These are phyloP conservation scores for Xylaria sp. DNA, from an alignment of 2,329 filamentous ascomycete species.

Conservation along the genomic window DNA sequence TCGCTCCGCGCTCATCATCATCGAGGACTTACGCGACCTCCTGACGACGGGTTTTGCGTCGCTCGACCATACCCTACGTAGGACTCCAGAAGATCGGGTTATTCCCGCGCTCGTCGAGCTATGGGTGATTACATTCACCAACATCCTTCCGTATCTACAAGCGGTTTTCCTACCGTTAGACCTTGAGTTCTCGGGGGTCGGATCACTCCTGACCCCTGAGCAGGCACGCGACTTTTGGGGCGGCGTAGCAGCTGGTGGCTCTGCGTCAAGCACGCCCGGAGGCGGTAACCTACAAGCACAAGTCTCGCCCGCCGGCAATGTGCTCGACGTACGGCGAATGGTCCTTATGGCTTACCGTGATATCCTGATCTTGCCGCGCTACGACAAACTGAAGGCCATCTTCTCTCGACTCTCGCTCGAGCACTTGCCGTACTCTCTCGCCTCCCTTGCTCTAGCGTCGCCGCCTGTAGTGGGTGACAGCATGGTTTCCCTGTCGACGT, in stretches of 20 bases:
- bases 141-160: slow-evolving; percentile 91
- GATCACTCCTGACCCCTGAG: slow-evolving; percentile 78
- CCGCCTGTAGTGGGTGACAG: slow-evolving; percentile 62
- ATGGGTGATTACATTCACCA: slow-evolving; percentile 93
- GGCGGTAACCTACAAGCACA: slow-evolving; percentile 52
- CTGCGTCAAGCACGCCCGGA: slow-evolving; percentile 42
- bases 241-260: slow-evolving; percentile 65
- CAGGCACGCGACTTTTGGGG: slow-evolving; percentile 94
- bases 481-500: slow-evolving; percentile 62
- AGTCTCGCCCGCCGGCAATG: slow-evolving; percentile 61
- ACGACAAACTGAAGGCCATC: slow-evolving; percentile 87
- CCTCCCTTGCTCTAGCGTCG: slow-evolving; percentile 64
- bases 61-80: slow-evolving; percentile 83
- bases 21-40: slow-evolving; percentile 81
- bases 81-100: slow-evolving; percentile 85
- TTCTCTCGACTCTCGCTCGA: slow-evolving; percentile 92
- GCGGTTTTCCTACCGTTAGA: slow-evolving; percentile 94
- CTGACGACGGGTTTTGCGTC: slow-evolving; percentile 85
- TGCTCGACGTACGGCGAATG: slow-evolving; percentile 87
- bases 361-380: slow-evolving; percentile 85
- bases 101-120: slow-evolving; percentile 91
- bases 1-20: slow-evolving; percentile 74
- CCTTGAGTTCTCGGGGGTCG: slow-evolving; percentile 88
- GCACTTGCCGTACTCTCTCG: slow-evolving; percentile 69
- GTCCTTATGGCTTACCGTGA: slow-evolving; percentile 91